Conservation (phyloP, 495 filamentous ascomycete genomes). For the Penicillium silybi region DNA sequence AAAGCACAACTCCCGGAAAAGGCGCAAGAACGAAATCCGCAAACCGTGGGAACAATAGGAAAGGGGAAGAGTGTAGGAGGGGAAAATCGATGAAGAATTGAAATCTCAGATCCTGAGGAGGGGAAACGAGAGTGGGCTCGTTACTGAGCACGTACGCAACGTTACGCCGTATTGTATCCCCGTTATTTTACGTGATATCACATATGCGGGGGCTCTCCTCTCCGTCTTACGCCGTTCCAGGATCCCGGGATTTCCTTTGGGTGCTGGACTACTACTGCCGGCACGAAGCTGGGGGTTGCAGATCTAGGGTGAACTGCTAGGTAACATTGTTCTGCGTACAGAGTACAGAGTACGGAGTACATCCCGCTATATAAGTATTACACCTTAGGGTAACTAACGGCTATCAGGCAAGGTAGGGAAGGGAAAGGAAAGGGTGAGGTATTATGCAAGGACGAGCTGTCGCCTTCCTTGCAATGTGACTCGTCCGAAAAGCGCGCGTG, state of each 20-base stretch:
- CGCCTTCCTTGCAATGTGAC: conserved; percentile 32
- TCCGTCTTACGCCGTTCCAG: neutral
- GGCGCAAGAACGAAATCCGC: conserved; percentile 31
- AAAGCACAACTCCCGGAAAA: conserved; percentile 32
- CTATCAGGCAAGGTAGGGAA: neutral
- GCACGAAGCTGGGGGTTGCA: neutral
- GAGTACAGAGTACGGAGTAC: too few relatives aligned
- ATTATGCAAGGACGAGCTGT: conserved; percentile 39
- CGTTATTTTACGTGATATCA: conserved; percentile 8
- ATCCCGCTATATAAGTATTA: neutral
- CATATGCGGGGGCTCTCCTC: conserved; percentile 9
- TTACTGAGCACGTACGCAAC: neutral
- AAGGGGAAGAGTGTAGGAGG: conserved; percentile 31
- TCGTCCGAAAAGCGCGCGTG: conserved; percentile 26
- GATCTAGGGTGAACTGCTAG: neutral
- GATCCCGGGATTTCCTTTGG: neutral
- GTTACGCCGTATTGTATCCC: conserved; percentile 10
- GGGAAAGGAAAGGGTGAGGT: conserved; percentile 25
- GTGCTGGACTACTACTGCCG: too few relatives aligned
- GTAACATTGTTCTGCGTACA: too few relatives aligned
- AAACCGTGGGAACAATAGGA: conserved; percentile 32
- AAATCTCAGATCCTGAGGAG: conserved; percentile 30
- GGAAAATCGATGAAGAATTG: conserved; percentile 44
- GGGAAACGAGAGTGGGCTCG: neutral
- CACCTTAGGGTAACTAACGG: neutral